Base-by-base conservation (phyloP, 2,329 filamentous ascomycete species). In the Calonectria henricotiae region DNA sequence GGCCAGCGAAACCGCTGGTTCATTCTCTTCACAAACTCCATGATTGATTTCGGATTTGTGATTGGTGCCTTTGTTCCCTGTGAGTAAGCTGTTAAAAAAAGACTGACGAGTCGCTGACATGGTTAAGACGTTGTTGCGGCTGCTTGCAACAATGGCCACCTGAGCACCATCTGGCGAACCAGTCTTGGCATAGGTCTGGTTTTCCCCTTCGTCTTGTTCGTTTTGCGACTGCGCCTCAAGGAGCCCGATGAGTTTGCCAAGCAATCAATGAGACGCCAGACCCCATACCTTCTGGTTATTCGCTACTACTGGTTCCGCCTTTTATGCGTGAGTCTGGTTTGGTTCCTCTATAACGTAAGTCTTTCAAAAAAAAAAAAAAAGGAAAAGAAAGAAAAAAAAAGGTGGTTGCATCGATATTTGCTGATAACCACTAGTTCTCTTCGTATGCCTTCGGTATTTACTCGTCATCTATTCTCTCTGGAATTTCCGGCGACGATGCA, bases 1-100 rank as follows among this genome's bases (percentile, higher is more conserved):
- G 95, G 95, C 12, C 92, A 92, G 17, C 88, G 95, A n/a, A 96
- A 98, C 79, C 88, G 93, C 44, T 97, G 94, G 94, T 98, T 95
- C 79, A 94, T 96, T 76, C 86, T 97, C 73, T 97, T 96, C 81
- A 97, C 94, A 55, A 97, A 97, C 82, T 90, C 93, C 27, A 93
- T 95, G 86, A 97, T 97, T 70, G 94, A 97, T 79, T 89, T 83
- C 78, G 95, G 94, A 0, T 98, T 97, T 74, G 93, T 97, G 1
- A 86, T 96, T 66, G 91, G 94, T 9, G 91, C 93, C 0, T 90
- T 97, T 71, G 90, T 96, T 1, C 93, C 94, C 3, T 89, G 83
- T 83, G 46, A 71, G 82, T 76, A 1, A 11, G 6, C 5, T 3
- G 1, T 4, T 35, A 13, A 15, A 17, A 5, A 1, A 1, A 9